Evolutionary conservation across 2,329 filamentous ascomycete species (phyloP), one percentile per base, ranked within the genome.

Genomic region (Xylariaceae sp.): DNA sequence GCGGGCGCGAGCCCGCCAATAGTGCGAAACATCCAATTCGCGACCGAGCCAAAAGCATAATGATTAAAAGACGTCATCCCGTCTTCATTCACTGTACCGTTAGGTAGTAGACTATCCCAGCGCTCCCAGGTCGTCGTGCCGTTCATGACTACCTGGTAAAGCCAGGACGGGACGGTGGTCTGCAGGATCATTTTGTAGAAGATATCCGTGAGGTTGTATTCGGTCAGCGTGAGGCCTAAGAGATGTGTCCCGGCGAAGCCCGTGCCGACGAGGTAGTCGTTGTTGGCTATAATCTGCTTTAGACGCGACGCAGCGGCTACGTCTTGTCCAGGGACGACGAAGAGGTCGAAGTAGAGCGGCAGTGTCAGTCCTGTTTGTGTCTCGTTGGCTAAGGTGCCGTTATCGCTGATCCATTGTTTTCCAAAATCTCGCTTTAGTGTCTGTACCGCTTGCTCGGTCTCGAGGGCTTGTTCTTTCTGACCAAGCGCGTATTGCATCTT

Each of bases 51-150:
- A n/a, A 74, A 67, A 0, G 73, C 67, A 43, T 76, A 76, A 49
- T 76, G 72, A 23, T 76, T 75, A 48, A 74, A 74, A 16, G 70
- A 74, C 0, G 71, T 73, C 73, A 76, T 76, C 23, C 62, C 53
- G 1, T 72, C 68, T 0, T 68, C 62, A 43, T 76, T 76, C 14
- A 75, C 53, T 0, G 50, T 61, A 0, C 72, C 72, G 44, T 75
- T 60, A 0, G 69, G 61, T 1, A 74, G 54, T 23, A 76, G 58
- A 22, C 67, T 70, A 39, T 77, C 71, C 74, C 74, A 76, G 2
- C 74, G 65, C 49, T 77, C 73, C 73, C 73, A 77, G 0, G 68
- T 72, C 0, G 73, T 76, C 0, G 73, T 76, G 0, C 65, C 73
- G 8, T 63, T 63, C 66, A 70, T 68, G 0, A 62, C 65, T 5